Evolutionary conservation across 2,329 filamentous ascomycete species (phyloP).

Genomic region (Penicillium aurantiogriseum): DNA sequence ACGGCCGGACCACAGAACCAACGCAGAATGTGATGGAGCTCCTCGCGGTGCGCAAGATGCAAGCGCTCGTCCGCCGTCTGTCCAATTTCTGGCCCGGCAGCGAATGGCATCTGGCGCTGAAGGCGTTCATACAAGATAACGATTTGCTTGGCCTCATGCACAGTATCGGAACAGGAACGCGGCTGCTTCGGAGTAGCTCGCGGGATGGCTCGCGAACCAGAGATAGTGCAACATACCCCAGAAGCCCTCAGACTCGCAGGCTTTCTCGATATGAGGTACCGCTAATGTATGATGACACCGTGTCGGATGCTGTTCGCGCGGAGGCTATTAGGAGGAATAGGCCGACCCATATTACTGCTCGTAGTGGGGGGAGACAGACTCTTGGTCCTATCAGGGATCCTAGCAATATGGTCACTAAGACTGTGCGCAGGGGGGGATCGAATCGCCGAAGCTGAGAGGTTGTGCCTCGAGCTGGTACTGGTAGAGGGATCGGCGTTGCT

Average conservation of each 20-base stretch:
- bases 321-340: neutral
- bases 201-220: neutral
- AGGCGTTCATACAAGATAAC: neutral
- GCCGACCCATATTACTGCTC: neutral
- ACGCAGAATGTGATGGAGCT: neutral
- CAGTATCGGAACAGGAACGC: slow-evolving; percentile 1
- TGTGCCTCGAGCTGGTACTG: neutral
- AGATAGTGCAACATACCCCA: neutral
- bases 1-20: neutral
- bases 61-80: neutral
- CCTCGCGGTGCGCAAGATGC: slow-evolving; percentile 1
- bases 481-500: neutral
- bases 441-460: neutral
- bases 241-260: neutral
- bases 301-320: neutral
- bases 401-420: slow-evolving; percentile 1
- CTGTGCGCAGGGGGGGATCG: neutral
- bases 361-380: neutral
- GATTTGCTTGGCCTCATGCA: neutral
- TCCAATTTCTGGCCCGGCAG: neutral
- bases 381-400: neutral
- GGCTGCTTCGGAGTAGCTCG: neutral
- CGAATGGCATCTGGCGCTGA: neutral
- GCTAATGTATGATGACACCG: neutral
- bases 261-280: neutral